Base-by-base conservation (phyloP, 331 rosid genomes). In the Ulmus americana region DNA sequence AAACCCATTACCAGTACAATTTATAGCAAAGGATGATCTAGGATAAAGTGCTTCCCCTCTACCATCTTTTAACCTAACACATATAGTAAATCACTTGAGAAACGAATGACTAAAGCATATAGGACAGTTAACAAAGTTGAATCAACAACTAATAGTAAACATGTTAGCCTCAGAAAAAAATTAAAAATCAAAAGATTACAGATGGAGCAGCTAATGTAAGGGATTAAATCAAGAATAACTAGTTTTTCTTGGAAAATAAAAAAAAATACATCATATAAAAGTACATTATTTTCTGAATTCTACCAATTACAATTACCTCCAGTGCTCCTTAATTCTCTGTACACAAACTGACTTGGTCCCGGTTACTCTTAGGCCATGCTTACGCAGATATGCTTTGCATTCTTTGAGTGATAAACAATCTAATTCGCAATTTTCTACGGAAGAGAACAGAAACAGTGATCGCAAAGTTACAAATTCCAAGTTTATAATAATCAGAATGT, bases 341-440 rank as follows among this genome's bases (percentile, higher is more conserved):
- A 82, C 63, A 64, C 95, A 89, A 55, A 82, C 76, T 0, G 76
- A 70, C 73, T 85, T 86, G 18, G 71, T 84, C 60, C 95, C 96
- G 4, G 84, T 75, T 12, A 88, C 63, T 69, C 95, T 79, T 56
- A 89, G 84, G 46, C 87, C 83, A 28, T 82, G 72, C 72, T 68
- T 74, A 69, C 90, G 80, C 52, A 86, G 71, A 80, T 86, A 89
- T n/a, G 81, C 85, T 80, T 89, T 86, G 83, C 96, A 82, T 53
- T 80, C 82, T 55, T 71, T 69, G 39, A 86, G 80, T 71, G 63
- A 78, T 77, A 86, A 79, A 1, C 65, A 77, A 16, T 74, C 77
- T 39, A 89, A 61, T 67, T 75, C 81, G 2, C 64, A 73, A 64
- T 80, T 75, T 50, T 74, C 95, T 82, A 76, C 39, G 3, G 59